A percentile compares a stretch with the other conserved stretches of the same genome.
Conservation (phyloP, 306 rosid genomes). For the Comarum palustre region DNA sequence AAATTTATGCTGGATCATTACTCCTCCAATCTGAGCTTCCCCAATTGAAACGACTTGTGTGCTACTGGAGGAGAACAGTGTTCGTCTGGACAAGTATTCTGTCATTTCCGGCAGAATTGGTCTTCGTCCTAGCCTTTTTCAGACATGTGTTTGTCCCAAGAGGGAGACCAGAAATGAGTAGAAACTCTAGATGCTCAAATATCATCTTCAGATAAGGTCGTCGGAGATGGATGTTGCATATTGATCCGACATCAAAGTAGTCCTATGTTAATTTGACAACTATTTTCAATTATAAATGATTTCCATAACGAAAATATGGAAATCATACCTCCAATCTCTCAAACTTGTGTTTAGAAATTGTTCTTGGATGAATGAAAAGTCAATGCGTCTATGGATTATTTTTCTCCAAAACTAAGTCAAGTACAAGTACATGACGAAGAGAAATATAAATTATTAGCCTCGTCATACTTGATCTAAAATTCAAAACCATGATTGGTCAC, state of each 20-base stretch:
- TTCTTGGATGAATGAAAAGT: not conserved
- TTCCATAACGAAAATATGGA: not conserved
- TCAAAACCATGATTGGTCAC: not conserved
- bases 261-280: not conserved
- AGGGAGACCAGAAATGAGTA: not conserved
- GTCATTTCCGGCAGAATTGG: slow-evolving; percentile 20
- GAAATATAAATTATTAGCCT: not conserved
- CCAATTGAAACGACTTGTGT: slow-evolving; percentile 11
- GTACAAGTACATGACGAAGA: not conserved
- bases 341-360: not conserved
- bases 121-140: slow-evolving; percentile 11
- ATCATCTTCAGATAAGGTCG: not conserved
- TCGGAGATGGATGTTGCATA: not conserved
- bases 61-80: slow-evolving; percentile 31
- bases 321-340: not conserved
- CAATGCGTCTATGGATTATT: not conserved
- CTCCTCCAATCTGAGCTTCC: slow-evolving; percentile 26
- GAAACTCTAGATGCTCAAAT: not conserved
- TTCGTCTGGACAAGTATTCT: slow-evolving; percentile 24
- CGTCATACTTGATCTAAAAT: not conserved
- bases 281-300: too few species aligned
- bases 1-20: slow-evolving; percentile 16
- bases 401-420: not conserved
- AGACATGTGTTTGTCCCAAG: not conserved
- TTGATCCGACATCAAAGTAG: not conserved